These are phyloP conservation scores for Candida krabiensis DNA, from an alignment of 805 yeast species.

Conservation along the genomic window DNA sequence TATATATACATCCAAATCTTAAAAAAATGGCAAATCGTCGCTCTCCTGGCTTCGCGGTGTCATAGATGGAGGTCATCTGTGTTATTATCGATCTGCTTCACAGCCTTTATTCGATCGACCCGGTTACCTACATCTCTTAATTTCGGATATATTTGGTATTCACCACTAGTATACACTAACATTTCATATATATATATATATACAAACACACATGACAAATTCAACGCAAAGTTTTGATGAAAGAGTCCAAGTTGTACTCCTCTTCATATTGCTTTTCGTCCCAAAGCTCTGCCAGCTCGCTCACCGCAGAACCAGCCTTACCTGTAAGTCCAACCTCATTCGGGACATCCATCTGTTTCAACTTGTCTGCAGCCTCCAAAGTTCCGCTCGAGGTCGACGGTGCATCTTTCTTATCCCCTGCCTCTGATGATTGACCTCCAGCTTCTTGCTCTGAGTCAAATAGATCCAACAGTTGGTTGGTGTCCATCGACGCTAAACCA, in stretches of 20 bases:
- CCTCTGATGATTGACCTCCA: conserved; percentile 25
- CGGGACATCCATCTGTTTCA: conserved; percentile 29
- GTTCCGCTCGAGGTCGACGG: conserved; percentile 22
- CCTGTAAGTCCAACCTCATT: conserved; percentile 81
- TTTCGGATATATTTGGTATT: not conserved
- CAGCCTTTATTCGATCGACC: too few relatives aligned
- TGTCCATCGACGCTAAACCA: conserved; percentile 95
- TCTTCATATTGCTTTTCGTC: conserved; percentile 95
- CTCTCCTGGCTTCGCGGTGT: too few relatives aligned
- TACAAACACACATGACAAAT: too few relatives aligned
- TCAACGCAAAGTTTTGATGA: conserved; percentile 68
- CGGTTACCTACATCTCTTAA: conserved; percentile 1
- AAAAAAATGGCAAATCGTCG: too few relatives aligned
- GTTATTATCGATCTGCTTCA: too few relatives aligned
- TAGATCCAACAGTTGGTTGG: conserved; percentile 87
- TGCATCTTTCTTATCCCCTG: conserved; percentile 23
- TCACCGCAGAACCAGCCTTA: conserved; percentile 82
- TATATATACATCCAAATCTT: too few relatives aligned
- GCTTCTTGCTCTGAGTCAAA: conserved; percentile 69
- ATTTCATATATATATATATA: conserved; percentile 4
- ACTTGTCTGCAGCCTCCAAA: conserved; percentile 19
- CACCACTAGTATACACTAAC: conserved; percentile 1
- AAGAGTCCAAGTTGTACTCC: conserved; percentile 91
- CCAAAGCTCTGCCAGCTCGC: conserved; percentile 92
- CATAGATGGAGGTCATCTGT: too few relatives aligned